phyloP scores from a whole-genome alignment of 1,284 basidiomycete species.

The Marasmius oreades region DNA sequence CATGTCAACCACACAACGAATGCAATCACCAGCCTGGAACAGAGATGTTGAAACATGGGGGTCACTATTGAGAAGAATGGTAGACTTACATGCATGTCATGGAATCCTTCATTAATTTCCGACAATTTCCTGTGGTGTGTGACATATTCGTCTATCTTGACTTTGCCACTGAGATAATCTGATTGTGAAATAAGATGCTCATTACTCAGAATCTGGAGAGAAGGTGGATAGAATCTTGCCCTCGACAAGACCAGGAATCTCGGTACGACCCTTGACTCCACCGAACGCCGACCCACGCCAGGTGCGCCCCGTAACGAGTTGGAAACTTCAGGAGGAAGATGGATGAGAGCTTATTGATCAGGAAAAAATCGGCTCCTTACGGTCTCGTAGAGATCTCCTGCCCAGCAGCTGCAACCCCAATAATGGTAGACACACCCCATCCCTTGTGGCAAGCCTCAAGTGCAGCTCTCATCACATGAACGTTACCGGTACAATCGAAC shows the following conservation, averaged over 20 bases:
- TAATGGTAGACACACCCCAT: slow-evolving; percentile 96
- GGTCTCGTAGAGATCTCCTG: slow-evolving; percentile 97
- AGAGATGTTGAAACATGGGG: not conserved
- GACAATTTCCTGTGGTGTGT: slow-evolving; percentile 75
- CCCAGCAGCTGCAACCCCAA: slow-evolving; percentile 95
- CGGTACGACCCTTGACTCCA: slow-evolving; percentile 96
- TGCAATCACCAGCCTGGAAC: slow-evolving; percentile 80
- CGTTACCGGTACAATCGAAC: slow-evolving; percentile 96
- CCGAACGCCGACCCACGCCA: slow-evolving; percentile 98
- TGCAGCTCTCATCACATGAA: slow-evolving; percentile 92
- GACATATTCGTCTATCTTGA: slow-evolving; percentile 89
- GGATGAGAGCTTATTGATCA: slow-evolving; percentile 11
- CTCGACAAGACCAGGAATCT: slow-evolving; percentile 87
- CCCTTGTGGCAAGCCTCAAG: slow-evolving; percentile 98
- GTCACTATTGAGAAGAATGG: not conserved
- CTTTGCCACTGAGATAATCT: slow-evolving; percentile 73
- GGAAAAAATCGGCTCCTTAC: slow-evolving; percentile 41
- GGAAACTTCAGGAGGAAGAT: slow-evolving; percentile 55
- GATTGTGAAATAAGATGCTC: not conserved
- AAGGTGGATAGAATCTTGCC: slow-evolving; percentile 30
- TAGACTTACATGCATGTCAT: slow-evolving; percentile 90
- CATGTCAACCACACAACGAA: slow-evolving; percentile 89
- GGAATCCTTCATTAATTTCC: slow-evolving; percentile 88
- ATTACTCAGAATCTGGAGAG: not conserved
- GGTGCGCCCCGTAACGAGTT: slow-evolving; percentile 84